Evolutionary conservation across 1,284 basidiomycete genomes (phyloP), one percentile per base, ranked within the genome.

Genomic region (Vanrija humicola): DNA sequence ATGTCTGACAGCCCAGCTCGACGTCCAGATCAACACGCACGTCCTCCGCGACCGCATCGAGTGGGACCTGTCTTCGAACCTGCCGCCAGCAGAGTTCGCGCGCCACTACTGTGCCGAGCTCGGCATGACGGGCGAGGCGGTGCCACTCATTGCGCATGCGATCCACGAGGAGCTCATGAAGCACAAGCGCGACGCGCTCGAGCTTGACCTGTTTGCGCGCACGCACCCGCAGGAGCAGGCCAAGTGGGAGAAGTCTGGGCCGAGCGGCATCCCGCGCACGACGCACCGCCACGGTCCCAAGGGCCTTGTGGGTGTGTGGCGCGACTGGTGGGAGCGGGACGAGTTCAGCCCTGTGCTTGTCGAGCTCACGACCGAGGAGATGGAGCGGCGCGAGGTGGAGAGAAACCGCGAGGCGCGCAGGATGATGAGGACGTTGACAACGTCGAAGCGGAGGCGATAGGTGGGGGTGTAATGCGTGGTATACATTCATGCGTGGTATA

Each of bases 1-100:
- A 40, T 18, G 6, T n/a, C 23, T 38, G 48, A 40, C 25, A 19
- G n/a, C 39, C 18, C 75, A 96, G 90, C 90, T 98, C 73, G 94
- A 98, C 76, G 90, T 98, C n/a, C 95, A 98, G 75, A 89, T 98
- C 70, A 88, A 87, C 46, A 89, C 87, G 18, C 82, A 92, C 72
- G 90, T 95, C 73, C 82, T 98, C 1, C 82, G 88, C 55, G 95
- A 98, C 77, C 89, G 94, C 63, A 90, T 98, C 66, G 96, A 98
- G 77, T 98, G 96, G 96, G 95, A 98, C 75, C 82, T 98, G 7
- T 84, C 91, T 29, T 97, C 94, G 0, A 83, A 88, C 0, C 83
- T 98, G 16, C 94, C 93, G 0, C 95, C 95, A 0, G 88, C 95
- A 69, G 80, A 80, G 1, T 98, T 98, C 68, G 85, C 95, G 0